Evolutionary conservation across 2,329 filamentous ascomycete genomes (phyloP), one percentile per base, ranked within the genome.

Genomic region (Aureobasidium vineae): DNA sequence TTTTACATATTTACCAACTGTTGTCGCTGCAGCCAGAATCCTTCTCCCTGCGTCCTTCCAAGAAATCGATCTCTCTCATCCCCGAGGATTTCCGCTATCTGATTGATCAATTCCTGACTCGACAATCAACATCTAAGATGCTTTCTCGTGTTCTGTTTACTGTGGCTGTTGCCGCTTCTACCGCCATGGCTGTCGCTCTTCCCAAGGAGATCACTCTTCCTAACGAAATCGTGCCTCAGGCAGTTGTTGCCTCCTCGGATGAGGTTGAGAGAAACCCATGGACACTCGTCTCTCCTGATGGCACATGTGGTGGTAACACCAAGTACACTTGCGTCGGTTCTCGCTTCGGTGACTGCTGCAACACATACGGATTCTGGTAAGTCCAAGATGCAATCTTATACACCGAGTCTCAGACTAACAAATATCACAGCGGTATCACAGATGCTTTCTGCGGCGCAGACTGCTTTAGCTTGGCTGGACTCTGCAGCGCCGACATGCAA

Each of bases 291-390:
- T 56, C 50, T 21, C 63, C 63, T 16, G 63, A 65, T 23, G 63
- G 63, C 2, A 56, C 63, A 11, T 65, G 63, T 23, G 63, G 63
- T 40, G 63, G 63, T n/a, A 26, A 50, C 23, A 65, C 63, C 15
- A 47, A 45, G 13, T 65, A 56, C 63, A 65, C 63, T 8, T 65
- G 63, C 21, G 19, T 21, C 10, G 63, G 63, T n/a, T 65, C 63
- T 21, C 41, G 50, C 52, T 65, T 65, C 43, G 63, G 63, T 11
- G 52, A 65, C 41, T 65, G 63, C 63, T 65, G 63, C 21, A 57
- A 56, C 41, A 57, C 63, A 49, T 65, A 54, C 33, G 63, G 63
- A 36, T 65, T 38, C 63, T 65, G 63, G 63, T 65, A 28, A 38
- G 63, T n/a, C 15, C n/a, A 21, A 21, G 2, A 40, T 26, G 13